A percentile compares a stretch with the other conserved stretches of the same genome.
These are phyloP conservation scores for Globisporangium cederbergense DNA, from an alignment of 352 stramenopile genomes.

Conservation along the genomic window DNA sequence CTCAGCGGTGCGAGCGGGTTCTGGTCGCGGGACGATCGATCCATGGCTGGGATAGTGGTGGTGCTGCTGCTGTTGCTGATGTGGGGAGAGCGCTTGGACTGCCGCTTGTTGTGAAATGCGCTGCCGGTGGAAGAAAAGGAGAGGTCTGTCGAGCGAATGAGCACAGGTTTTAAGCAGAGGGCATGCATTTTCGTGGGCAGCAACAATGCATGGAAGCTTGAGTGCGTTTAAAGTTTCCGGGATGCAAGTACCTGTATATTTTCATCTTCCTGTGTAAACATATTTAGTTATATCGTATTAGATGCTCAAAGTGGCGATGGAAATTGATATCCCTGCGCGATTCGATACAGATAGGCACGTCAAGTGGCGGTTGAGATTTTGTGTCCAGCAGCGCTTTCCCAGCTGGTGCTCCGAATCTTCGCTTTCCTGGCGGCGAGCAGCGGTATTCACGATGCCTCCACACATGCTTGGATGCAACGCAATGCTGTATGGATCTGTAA, in stretches of 20 bases:
- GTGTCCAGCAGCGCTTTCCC: constrained; percentile 7
- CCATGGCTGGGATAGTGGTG: not conserved
- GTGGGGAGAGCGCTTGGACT: not conserved
- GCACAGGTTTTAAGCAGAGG: not conserved
- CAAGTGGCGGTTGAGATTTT: constrained; percentile 2
- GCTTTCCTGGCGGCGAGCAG: not conserved
- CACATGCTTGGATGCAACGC: not conserved
- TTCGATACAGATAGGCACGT: not conserved
- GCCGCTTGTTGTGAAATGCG: constrained; percentile 2
- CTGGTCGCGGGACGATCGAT: not conserved
- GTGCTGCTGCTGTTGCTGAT: not conserved
- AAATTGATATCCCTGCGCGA: not conserved
- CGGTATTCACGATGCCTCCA: not conserved
- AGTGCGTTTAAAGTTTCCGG: too few relatives aligned
- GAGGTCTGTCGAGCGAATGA: not conserved
- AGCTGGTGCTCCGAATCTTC: constrained; percentile 9
- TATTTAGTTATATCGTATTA: too few relatives aligned
- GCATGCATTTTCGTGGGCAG: not conserved
- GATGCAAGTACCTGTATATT: not conserved
- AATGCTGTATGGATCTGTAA: too few relatives aligned
- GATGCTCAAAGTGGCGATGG: not conserved
- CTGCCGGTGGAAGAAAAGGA: not conserved
- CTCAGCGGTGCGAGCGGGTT: not conserved
- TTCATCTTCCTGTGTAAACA: not conserved
- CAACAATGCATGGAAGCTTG: too few relatives aligned